These are phyloP conservation scores for Plectosphaerella plurivora DNA, from an alignment of 2,329 filamentous ascomycete species.

Conservation along the genomic window DNA sequence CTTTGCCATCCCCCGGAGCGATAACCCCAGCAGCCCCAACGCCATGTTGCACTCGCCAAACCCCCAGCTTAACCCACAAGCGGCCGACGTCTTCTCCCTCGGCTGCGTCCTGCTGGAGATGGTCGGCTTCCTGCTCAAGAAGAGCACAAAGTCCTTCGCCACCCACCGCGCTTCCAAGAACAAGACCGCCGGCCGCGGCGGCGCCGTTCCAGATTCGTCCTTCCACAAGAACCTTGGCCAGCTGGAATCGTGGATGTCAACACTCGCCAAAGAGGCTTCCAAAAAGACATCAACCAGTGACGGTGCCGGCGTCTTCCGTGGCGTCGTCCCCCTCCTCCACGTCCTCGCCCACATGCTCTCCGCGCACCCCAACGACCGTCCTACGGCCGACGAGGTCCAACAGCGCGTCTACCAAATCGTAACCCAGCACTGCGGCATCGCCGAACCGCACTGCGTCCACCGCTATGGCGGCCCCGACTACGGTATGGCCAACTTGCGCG, in stretches of 20 bases:
- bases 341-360: constrained; percentile 52
- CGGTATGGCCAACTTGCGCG: constrained; percentile 18
- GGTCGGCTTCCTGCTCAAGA: constrained; percentile 64
- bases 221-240: constrained; percentile 69
- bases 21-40: constrained; percentile 21
- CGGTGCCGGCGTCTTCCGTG: constrained; percentile 42
- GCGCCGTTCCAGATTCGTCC: constrained; percentile 62
- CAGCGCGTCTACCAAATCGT: constrained; percentile 48
- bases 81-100: constrained; percentile 68
- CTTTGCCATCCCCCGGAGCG: constrained; percentile 29
- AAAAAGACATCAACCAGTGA: constrained; percentile 35
- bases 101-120: constrained; percentile 71
- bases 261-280: constrained; percentile 54
- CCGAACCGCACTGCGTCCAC: constrained; percentile 51
- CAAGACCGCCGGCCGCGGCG: constrained; percentile 52
- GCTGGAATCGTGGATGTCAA: constrained; percentile 63
- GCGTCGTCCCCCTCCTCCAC: constrained; percentile 47
- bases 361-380: constrained; percentile 46
- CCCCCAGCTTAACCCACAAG: constrained; percentile 45
- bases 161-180: constrained; percentile 63
- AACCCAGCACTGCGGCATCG: constrained; percentile 39
- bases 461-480: constrained; percentile 34
- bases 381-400: constrained; percentile 47
- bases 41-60: constrained; percentile 32
- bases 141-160: constrained; percentile 60